A percentile compares a stretch with the other conserved stretches of the same genome.
Evolutionary conservation across 2,329 filamentous ascomycete species (phyloP).

Genomic region (Trichoderma sp.): DNA sequence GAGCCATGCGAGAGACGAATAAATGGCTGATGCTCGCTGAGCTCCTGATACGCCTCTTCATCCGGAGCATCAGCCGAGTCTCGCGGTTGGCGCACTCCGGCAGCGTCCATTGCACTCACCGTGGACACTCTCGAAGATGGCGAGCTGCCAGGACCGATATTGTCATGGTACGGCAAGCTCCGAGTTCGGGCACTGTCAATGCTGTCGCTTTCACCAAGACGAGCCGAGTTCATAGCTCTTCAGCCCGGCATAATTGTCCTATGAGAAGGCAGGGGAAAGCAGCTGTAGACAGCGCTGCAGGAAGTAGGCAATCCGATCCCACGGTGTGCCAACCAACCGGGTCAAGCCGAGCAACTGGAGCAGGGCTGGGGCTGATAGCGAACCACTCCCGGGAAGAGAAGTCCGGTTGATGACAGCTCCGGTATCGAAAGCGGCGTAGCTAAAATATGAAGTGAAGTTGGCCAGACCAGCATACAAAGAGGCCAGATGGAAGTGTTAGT

Average conservation of each 20-base stretch:
- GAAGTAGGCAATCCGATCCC: not conserved
- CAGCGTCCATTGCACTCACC: constrained; percentile 19
- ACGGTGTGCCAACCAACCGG: not conserved
- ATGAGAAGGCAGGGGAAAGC: not conserved
- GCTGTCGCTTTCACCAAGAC: not conserved
- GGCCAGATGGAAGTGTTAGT: not conserved
- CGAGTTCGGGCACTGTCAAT: not conserved
- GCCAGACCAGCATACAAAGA: not conserved
- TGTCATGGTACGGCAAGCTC: constrained; percentile 3
- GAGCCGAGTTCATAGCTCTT: not conserved
- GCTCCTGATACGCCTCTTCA: not conserved
- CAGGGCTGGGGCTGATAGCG: not conserved
- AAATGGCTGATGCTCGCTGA: constrained; percentile 19
- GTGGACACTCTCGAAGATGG: not conserved
- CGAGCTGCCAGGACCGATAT: not conserved
- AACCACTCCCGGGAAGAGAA: not conserved
- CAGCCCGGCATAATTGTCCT: not conserved
- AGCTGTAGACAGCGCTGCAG: not conserved
- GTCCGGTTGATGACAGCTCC: not conserved
- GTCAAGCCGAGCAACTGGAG: not conserved
- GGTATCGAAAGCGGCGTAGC: constrained; percentile 13
- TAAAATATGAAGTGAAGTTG: not conserved
- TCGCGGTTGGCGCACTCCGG: not conserved
- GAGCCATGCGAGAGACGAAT: not conserved
- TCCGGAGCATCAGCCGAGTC: not conserved